Percentiles rank a stretch among this genome's conserved stretches.
Conservation (phyloP, 305 asterid genomes). For the Caryopteris hybrid region DNA sequence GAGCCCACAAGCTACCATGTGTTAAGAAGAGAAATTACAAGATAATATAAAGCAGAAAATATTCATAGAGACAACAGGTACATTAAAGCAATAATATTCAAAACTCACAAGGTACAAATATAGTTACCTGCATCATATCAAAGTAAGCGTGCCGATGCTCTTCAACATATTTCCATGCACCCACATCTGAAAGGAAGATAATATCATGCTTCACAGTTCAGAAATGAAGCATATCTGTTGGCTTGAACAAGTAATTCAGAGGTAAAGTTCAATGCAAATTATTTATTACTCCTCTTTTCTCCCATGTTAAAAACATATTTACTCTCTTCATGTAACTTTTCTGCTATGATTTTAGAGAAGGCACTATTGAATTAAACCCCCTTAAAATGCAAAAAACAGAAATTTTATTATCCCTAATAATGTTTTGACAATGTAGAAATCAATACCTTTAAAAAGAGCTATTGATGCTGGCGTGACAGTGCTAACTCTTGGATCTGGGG, state of each 20-base stretch:
- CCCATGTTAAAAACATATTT: background rate
- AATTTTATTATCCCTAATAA: background rate
- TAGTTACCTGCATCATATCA: slow-evolving; percentile 91
- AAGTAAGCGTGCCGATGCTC: slow-evolving; percentile 93
- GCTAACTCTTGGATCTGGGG: slow-evolving; percentile 97
- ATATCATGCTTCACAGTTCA: slow-evolving; percentile 24
- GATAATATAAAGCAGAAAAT: no score
- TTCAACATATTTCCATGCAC: slow-evolving; percentile 87
- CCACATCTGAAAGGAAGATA: slow-evolving; percentile 63
- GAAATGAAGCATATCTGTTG: background rate
- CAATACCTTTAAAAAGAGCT: slow-evolving; percentile 68
- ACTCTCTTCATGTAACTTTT: background rate
- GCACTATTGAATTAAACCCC: background rate
- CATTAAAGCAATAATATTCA: background rate
- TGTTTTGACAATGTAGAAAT: background rate
- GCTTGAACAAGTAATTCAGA: background rate
- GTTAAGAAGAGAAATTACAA: no score
- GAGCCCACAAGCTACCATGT: background rate
- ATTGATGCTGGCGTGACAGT: slow-evolving; percentile 94
- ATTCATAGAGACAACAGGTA: no score
- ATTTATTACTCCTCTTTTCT: background rate
- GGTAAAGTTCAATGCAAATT: background rate
- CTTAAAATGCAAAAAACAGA: background rate
- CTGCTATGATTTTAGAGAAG: background rate
- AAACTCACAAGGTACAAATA: background rate